Conservation (phyloP, 78 protist genomes). For the Dictyostelium brefeldianum region DNA sequence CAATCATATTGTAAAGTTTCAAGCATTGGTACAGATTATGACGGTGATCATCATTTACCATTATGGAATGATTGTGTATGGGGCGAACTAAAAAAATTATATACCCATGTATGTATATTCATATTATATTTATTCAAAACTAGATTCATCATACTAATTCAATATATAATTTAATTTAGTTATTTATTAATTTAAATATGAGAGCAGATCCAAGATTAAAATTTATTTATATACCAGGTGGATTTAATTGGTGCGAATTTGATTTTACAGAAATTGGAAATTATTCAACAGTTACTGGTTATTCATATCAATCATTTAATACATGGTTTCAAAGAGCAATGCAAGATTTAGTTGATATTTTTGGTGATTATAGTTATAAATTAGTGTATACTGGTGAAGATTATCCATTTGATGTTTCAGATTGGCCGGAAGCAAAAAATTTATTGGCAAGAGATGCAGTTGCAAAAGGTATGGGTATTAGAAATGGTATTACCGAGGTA, state of each 20-base stretch:
- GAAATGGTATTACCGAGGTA: slow-evolving; percentile 69
- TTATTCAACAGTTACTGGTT: slow-evolving; percentile 5
- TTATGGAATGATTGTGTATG: slow-evolving; percentile 62
- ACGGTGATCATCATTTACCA: slow-evolving; percentile 59
- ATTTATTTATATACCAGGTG: slow-evolving; percentile 65
- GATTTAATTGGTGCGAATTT: slow-evolving; percentile 80
- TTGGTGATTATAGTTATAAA: slow-evolving; percentile 61
- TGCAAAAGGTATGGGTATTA: slow-evolving; percentile 62
- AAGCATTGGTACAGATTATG: slow-evolving; percentile 46
- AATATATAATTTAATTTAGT: not conserved
- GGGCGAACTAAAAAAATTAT: slow-evolving; percentile 51
- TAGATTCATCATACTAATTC: too few relatives aligned
- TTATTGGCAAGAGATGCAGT: slow-evolving; percentile 53
- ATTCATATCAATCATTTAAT: slow-evolving; percentile 24
- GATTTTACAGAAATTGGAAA: slow-evolving; percentile 56
- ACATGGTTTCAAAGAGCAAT: slow-evolving; percentile 63
- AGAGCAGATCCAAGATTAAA: slow-evolving; percentile 62
- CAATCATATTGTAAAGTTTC: slow-evolving; percentile 22
- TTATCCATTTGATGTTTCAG: slow-evolving; percentile 57
- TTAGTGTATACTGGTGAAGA: slow-evolving; percentile 73
- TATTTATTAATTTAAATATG: slow-evolving; percentile 13
- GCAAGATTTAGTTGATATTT: slow-evolving; percentile 65
- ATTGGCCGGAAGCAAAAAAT: slow-evolving; percentile 36
- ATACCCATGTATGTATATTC: not conserved
- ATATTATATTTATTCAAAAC: not conserved